Conservation (phyloP, 140 eudicot species). For the Ambrosia hybrid region DNA sequence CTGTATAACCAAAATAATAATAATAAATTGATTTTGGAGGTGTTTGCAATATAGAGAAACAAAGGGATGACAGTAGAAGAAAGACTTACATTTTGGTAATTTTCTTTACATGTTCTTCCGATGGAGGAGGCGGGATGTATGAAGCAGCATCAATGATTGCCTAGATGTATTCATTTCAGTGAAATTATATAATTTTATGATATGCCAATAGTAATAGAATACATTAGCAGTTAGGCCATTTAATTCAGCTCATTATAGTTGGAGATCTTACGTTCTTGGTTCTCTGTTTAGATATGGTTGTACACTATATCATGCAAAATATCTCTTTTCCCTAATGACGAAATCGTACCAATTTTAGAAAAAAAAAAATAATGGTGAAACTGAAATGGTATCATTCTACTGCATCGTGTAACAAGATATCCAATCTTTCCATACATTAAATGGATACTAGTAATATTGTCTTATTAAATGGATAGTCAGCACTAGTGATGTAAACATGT, state of each 20-base stretch:
- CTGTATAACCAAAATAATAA: slow-evolving; percentile 23
- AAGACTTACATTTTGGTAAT: slow-evolving; percentile 65
- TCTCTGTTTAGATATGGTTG: no score
- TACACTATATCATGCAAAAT: no score
- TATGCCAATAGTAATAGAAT: neutral
- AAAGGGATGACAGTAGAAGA: neutral
- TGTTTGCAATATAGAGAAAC: neutral
- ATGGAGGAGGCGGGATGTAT: slow-evolving; percentile 91
- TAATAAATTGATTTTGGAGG: neutral
- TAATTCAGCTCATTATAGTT: no score
- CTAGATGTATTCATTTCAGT: slow-evolving; percentile 38
- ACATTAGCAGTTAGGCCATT: no score
- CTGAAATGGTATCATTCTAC: neutral
- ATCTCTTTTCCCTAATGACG: neutral
- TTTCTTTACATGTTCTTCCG: slow-evolving; percentile 79
- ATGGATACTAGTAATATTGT: no score
- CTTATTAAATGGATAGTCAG: no score
- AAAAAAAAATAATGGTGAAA: no score
- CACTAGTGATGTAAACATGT: no score
- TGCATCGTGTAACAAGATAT: neutral
- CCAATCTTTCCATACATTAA: no score
- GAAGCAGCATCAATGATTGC: slow-evolving; percentile 94
- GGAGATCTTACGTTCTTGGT: no score
- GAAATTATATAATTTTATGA: neutral
- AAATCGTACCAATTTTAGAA: neutral